Conservation (phyloP, 768 basidiomycete genomes). For the Chlorophyllum brunneum region DNA sequence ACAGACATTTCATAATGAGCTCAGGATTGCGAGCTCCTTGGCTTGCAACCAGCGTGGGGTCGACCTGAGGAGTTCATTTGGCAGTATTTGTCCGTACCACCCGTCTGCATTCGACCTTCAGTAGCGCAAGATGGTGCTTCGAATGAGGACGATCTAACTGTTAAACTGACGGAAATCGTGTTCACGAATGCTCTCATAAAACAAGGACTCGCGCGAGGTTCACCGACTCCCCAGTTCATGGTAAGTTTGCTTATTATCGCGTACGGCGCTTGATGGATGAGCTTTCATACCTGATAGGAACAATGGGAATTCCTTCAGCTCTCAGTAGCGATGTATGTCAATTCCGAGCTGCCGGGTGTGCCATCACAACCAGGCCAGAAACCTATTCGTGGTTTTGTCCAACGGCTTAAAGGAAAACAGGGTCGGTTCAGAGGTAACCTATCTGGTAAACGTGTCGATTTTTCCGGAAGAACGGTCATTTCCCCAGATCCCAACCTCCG, state of each 20-base stretch:
- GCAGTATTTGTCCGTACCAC: conserved; percentile 98
- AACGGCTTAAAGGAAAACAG: conserved; percentile 97
- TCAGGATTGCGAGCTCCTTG: conserved; percentile 93
- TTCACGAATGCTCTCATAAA: conserved; percentile 92
- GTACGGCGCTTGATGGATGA: conserved; percentile 1
- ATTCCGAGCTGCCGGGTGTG: conserved; percentile 94
- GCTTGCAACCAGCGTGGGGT: conserved; percentile 82
- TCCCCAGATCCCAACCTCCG: conserved; percentile 98
- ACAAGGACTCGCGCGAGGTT: conserved; percentile 83
- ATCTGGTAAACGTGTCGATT: conserved; percentile 98
- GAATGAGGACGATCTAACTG: conserved; percentile 97
- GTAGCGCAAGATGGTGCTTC: conserved; percentile 97
- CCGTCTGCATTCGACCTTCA: conserved; percentile 95
- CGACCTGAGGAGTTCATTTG: conserved; percentile 97
- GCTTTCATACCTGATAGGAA: conserved; percentile 48
- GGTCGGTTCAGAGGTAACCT: conserved; percentile 98
- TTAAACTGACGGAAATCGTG: conserved; percentile 95
- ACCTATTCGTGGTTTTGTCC: conserved; percentile 96
- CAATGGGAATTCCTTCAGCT: conserved; percentile 98
- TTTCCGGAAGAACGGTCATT: conserved; percentile 97
- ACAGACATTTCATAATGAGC: background rate
- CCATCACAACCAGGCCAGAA: conserved; percentile 85
- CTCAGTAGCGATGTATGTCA: conserved; percentile 96
- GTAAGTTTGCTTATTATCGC: conserved; percentile 36
- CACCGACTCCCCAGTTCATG: conserved; percentile 88